phyloP scores from a whole-genome alignment of 2,329 filamentous ascomycete species.

The Aspergillus persii region DNA sequence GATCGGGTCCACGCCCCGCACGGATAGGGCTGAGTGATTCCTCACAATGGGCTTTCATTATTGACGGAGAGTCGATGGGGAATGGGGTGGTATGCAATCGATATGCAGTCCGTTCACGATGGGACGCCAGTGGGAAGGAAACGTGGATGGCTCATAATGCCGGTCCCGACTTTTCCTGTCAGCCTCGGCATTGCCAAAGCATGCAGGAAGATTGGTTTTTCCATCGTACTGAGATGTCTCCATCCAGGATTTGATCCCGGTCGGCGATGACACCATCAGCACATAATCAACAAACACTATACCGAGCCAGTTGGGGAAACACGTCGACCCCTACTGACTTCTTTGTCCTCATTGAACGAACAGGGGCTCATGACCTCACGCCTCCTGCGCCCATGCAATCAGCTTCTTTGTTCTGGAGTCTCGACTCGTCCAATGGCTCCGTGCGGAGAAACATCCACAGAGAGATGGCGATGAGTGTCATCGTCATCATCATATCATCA shows the following conservation, averaged over 20 bases:
- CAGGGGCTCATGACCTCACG: background rate
- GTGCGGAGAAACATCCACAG: conserved; percentile 10
- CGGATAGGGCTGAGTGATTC: conserved; percentile 11
- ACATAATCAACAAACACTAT: background rate
- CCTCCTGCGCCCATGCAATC: background rate
- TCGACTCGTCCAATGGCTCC: background rate
- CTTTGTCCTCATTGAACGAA: background rate
- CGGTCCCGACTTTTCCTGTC: background rate
- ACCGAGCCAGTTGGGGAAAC: background rate
- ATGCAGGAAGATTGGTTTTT: background rate
- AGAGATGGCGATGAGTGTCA: conserved; percentile 16
- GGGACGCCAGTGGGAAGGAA: background rate
- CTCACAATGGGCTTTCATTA: background rate
- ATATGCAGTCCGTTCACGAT: background rate
- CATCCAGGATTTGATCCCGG: background rate
- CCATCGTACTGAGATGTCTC: background rate
- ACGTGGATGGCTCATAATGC: background rate
- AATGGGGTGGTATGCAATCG: background rate
- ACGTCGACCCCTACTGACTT: background rate
- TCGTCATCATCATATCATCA: conserved; percentile 34
- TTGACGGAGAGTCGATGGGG: background rate
- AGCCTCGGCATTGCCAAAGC: background rate
- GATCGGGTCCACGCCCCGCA: conserved; percentile 12
- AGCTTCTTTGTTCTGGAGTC: background rate
- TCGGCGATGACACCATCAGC: background rate